Evolutionary conservation across 208 protist genomes (phyloP), one percentile per base, ranked within the genome.

Genomic region (Sergeia podlipaevii): DNA sequence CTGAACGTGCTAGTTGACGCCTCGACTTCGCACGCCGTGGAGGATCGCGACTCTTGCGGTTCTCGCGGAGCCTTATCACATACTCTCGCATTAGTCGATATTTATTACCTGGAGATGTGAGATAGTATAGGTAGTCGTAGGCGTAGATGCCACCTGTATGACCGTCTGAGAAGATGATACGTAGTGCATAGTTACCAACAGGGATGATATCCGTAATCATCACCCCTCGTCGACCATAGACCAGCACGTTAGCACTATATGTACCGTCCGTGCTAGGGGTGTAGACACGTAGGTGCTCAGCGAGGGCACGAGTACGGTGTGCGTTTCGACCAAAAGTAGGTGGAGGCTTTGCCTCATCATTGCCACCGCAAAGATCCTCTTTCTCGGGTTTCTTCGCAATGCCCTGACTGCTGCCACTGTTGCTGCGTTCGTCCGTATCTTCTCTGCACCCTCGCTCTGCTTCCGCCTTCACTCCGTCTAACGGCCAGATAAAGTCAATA

Each of bases 141-240:
- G 69, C 67, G 72, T 89, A 96, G 41, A 96, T 85, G 30, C 89
- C 89, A 33, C 82, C 83, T 0, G 42, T 64, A 67, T 96, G 89
- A 18, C 67, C 74, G 60, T 96, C 89, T 0, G 80, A 89, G 56
- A 94, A 96, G 41, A 79, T 63, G 39, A 96, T 80, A 38, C 83
- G 83, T 39, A 96, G 51, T 0, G 84, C 89, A 63, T 96, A 96
- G 61, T 76, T 87, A 10, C 89, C 89, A 29, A 94, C 68, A 4
- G 81, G 86, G 27, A 79, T 58, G 17, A 94, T 64, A 26, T 92
- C 69, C 0, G 39, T 68, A 24, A 96, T 85, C n/a, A 77, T 80
- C 27, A 96, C 50, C 23, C 84, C 86, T 17, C 81, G 78, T 3
- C 84, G 72, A 13, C 89, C 89, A 54, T 91, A 96, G 39, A 92